Evolutionary conservation across 305 asterid genomes (phyloP).

Genomic region (Withania somnifera): DNA sequence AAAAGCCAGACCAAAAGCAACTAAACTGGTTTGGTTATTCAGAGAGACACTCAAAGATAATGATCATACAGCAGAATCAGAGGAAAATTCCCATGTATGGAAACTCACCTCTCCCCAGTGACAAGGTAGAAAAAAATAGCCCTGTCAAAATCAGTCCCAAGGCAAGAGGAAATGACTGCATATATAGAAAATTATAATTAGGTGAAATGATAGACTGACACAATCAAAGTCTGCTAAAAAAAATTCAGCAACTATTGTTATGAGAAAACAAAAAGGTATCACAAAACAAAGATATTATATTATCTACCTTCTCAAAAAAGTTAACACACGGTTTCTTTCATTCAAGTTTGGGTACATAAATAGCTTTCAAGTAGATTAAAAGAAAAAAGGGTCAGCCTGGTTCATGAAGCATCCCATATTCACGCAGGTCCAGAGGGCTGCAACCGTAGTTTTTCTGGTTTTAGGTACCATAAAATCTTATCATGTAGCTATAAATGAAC

Average conservation of each 20-base stretch:
- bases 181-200: not conserved
- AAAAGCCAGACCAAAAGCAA: not conserved
- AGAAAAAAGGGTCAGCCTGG: not conserved
- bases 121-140: constrained; percentile 61
- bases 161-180: constrained; percentile 84
- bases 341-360: not conserved
- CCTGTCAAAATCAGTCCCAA: constrained; percentile 50
- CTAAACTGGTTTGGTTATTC: not conserved
- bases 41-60: not conserved
- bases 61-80: not conserved
- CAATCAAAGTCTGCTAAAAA: not conserved
- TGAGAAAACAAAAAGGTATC: not conserved
- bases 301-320: not conserved
- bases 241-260: not conserved
- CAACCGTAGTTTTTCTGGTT: not conserved
- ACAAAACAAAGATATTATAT: not conserved
- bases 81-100: not conserved
- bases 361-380: not conserved
- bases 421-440: not conserved
- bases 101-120: constrained; percentile 71
- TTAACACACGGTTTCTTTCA: not conserved
- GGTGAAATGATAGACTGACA: constrained; percentile 1
- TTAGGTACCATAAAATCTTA: not conserved
- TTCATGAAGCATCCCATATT: not conserved
- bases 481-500: not conserved